Base-by-base conservation (phyloP, 2,329 filamentous ascomycete species). In the Ciborinia camelliae region DNA sequence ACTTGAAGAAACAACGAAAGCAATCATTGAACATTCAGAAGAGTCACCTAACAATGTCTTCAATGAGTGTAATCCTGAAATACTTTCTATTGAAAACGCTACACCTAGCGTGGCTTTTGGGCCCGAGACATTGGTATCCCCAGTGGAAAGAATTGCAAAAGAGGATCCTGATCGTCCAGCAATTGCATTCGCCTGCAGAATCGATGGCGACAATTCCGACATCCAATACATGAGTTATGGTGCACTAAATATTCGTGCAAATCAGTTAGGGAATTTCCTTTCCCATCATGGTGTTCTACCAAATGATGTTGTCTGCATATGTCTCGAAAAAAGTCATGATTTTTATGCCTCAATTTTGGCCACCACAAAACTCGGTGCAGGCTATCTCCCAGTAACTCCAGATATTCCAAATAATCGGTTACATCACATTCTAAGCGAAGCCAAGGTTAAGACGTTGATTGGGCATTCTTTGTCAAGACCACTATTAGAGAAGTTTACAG, bases 311-410 rank as follows among this genome's bases (percentile, higher is more conserved):
- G 79, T 96, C n/a, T 87, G 87, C 41, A 84, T 96, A 52, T 80
- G 89, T 53, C 88, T 96, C 84, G 85, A 93, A 28, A 96, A 95
- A 73, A 93, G 88, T 0, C 75, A 86, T 1, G 76, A 86, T 32
- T 77, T 96, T 0, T 96, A 96, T 72, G 80, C 87, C 35, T 82
- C 86, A 0, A 90, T 96, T 32, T 79, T 97, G 37, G 92, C 86
- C 1, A 83, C 88, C 28, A 76, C 91, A 39, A 96, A 96, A 72
- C 79, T 86, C 6, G 91, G 91, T 10, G 88, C 87, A 71, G 91
- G 87, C 9, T 95, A 96, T 72, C 77, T 96, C n/a, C 91, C 92
- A 0, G 80, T 96, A 4, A 81, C 91, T 0, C 89, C 90, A 0
- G 86, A 83, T n/a, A 90, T 88, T 0, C 91, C 92, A 0, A 28